A percentile compares a stretch with the other conserved stretches of the same genome.
phyloP scores from a whole-genome alignment of 306 rosid genomes.

The Mucuna pruriens region DNA sequence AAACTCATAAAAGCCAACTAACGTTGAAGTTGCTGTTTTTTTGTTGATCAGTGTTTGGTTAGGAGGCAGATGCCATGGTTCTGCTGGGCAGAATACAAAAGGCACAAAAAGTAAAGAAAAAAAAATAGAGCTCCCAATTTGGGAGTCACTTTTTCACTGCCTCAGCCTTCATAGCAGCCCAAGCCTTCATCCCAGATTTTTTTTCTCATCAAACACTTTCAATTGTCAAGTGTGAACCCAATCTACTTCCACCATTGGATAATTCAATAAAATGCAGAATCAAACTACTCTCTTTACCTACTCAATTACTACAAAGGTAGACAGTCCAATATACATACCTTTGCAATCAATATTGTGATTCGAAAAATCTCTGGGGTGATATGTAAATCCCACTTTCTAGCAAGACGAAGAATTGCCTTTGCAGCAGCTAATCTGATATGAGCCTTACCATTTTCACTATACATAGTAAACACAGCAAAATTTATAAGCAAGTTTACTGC shows the following conservation, averaged over 20 bases:
- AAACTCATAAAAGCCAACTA: no score
- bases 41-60: no score
- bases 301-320: conserved; percentile 22
- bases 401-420: conserved; percentile 77
- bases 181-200: not conserved
- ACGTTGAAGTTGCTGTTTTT: no score
- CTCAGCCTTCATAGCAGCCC: not conserved
- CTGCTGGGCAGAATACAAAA: no score
- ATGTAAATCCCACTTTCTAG: conserved; percentile 86
- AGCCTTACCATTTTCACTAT: conserved; percentile 64
- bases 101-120: no score
- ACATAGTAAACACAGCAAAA: conserved; percentile 33
- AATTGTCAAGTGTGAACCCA: not conserved
- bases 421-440: conserved; percentile 81
- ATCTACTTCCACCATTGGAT: conserved; percentile 15
- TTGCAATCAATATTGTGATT: conserved; percentile 61
- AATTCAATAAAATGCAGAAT: not conserved
- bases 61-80: no score
- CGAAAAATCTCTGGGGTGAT: conserved; percentile 72
- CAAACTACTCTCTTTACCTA: not conserved
- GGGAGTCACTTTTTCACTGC: not conserved
- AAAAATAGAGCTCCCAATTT: not conserved
- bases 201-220: not conserved
- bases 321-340: conserved; percentile 55
- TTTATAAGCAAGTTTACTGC: conserved; percentile 9